Conservation (phyloP, 2,329 filamentous ascomycete genomes). For the Calonectria fujianensis region DNA sequence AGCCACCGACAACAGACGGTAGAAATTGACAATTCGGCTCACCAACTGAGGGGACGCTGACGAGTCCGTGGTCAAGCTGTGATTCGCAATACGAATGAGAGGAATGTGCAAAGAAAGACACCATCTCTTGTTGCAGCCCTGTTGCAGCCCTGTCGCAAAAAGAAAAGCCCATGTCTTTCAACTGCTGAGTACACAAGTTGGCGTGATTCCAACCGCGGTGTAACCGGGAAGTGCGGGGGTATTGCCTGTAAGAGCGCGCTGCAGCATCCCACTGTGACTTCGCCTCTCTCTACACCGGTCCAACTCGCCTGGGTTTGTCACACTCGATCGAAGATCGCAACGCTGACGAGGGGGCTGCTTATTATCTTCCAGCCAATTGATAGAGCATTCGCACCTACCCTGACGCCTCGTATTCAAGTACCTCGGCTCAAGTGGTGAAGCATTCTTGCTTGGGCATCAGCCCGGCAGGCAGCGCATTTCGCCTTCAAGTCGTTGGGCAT, state of each 20-base stretch:
- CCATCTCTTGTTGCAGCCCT: background rate
- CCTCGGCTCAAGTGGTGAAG: background rate
- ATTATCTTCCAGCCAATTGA: background rate
- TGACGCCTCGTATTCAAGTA: constrained; percentile 14
- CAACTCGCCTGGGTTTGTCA: background rate
- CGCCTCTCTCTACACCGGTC: background rate
- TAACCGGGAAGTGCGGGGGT: background rate
- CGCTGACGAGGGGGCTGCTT: background rate
- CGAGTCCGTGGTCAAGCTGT: background rate
- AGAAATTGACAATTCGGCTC: background rate
- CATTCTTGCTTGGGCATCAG: constrained; percentile 3
- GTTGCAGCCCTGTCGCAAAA: background rate
- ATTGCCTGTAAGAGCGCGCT: background rate
- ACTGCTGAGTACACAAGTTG: background rate
- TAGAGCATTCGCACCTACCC: background rate
- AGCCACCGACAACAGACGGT: background rate
- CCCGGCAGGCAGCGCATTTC: background rate
- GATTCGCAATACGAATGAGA: background rate
- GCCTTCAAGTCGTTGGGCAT: constrained; percentile 1
- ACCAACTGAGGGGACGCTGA: background rate
- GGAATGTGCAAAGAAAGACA: background rate
- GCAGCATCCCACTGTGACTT: background rate
- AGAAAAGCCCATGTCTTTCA: background rate
- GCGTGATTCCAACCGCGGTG: background rate
- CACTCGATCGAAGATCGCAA: background rate